Evolutionary conservation across 805 yeast genomes (phyloP).

Genomic region (Schwanniomyces vanrijiae): DNA sequence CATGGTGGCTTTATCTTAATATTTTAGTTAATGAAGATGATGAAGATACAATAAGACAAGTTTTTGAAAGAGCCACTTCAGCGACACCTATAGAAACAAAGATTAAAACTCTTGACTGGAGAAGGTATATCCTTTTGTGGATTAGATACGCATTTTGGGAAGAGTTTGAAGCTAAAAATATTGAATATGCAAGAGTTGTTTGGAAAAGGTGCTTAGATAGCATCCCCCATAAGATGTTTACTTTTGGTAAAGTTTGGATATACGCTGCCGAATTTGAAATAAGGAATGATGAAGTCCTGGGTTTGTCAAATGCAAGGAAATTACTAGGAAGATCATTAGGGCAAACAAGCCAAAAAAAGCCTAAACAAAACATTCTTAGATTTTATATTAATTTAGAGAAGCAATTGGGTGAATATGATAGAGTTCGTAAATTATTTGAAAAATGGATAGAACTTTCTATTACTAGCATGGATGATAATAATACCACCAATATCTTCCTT

Average conservation of each 20-base stretch:
- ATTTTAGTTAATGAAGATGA: slow-evolving; percentile 43
- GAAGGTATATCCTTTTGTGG: slow-evolving; percentile 70
- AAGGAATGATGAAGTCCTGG: slow-evolving; percentile 43
- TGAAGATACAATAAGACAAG: slow-evolving; percentile 7
- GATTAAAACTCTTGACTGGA: slow-evolving; percentile 51
- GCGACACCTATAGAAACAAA: slow-evolving; percentile 33
- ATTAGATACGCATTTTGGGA: slow-evolving; percentile 60
- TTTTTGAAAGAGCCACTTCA: slow-evolving; percentile 46
- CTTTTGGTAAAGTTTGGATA: slow-evolving; percentile 76
- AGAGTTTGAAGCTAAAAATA: slow-evolving; percentile 49
- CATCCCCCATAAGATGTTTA: slow-evolving; percentile 60
- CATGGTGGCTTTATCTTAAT: slow-evolving; percentile 78
- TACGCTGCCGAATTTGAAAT: slow-evolving; percentile 70
- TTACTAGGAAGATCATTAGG: slow-evolving; percentile 76
- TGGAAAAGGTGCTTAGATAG: slow-evolving; percentile 50
- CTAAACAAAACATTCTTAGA: slow-evolving; percentile 57
- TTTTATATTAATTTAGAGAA: slow-evolving; percentile 70
- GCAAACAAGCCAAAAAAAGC: slow-evolving; percentile 34
- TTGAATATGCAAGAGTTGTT: slow-evolving; percentile 45
- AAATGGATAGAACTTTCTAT: slow-evolving; percentile 51
- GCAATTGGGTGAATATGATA: slow-evolving; percentile 71
- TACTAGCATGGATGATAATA: slow-evolving; percentile 5
- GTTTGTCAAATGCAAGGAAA: slow-evolving; percentile 56
- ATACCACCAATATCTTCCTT: slow-evolving; percentile 46
- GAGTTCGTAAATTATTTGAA: slow-evolving; percentile 73